A percentile compares a stretch with the other conserved stretches of the same genome.
Conservation (phyloP, 768 basidiomycete genomes). For the Antrodiella citrinella region DNA sequence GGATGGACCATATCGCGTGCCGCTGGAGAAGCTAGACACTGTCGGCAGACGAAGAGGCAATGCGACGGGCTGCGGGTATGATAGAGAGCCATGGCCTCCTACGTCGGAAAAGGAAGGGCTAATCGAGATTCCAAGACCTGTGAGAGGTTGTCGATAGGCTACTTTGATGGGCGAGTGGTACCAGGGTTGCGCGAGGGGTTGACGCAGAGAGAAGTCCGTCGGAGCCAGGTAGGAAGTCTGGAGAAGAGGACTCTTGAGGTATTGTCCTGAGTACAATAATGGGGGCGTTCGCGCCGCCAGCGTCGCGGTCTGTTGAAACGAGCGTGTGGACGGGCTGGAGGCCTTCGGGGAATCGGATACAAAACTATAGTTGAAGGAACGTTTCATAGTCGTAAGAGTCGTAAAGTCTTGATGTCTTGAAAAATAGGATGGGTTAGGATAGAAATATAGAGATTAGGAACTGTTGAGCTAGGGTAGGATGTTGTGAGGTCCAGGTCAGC, state of each 20-base stretch:
- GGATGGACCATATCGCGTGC: not conserved
- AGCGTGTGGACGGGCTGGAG: slow-evolving; percentile 9
- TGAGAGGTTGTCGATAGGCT: slow-evolving; percentile 4
- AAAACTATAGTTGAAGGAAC: slow-evolving; percentile 15
- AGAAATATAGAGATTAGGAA: not conserved
- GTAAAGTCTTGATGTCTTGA: slow-evolving; percentile 10
- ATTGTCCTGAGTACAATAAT: slow-evolving; percentile 2
- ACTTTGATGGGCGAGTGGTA: not conserved
- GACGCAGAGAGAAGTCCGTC: not conserved
- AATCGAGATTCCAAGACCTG: slow-evolving; percentile 10
- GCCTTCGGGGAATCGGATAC: slow-evolving; percentile 4
- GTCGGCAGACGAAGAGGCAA: not conserved
- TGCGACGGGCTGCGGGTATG: not conserved
- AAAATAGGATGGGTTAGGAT: slow-evolving; percentile 1
- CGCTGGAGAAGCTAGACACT: not conserved
- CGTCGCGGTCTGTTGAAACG: slow-evolving; percentile 11
- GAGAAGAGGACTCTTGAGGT: not conserved
- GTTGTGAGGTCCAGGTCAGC: not conserved
- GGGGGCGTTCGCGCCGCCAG: slow-evolving; percentile 12
- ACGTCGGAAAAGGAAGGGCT: not conserved
- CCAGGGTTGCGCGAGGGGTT: not conserved
- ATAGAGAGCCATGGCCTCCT: not conserved
- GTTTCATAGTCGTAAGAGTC: slow-evolving; percentile 13
- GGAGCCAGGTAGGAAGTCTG: not conserved
- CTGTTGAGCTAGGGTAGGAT: not conserved